phyloP scores from a whole-genome alignment of 139 green algal genomes.

The Micromonas pusilla region DNA sequence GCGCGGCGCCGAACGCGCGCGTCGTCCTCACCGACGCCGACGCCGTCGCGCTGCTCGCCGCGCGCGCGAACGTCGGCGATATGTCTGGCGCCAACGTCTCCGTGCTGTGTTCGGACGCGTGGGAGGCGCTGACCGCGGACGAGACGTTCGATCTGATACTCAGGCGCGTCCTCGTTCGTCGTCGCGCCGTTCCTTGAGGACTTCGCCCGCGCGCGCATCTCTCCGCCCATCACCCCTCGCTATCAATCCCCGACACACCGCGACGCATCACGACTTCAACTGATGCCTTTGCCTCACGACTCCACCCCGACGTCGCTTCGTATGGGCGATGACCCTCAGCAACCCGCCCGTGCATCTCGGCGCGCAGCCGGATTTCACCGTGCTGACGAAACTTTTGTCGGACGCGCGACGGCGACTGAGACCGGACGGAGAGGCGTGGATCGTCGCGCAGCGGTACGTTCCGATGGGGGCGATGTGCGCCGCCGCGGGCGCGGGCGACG shows the following conservation, averaged over 20 bases:
- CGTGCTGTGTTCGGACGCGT: slow-evolving; percentile 10
- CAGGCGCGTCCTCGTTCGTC: too few relatives aligned
- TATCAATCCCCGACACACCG: too few relatives aligned
- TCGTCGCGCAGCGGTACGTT: slow-evolving; percentile 22
- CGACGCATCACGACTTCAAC: too few relatives aligned
- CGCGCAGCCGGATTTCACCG: not conserved
- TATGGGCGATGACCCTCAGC: too few relatives aligned
- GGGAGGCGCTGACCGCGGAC: not conserved
- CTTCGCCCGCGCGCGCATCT: too few relatives aligned
- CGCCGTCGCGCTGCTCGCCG: slow-evolving; percentile 5
- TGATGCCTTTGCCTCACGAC: too few relatives aligned
- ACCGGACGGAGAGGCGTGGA: not conserved
- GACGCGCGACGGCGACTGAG: not conserved
- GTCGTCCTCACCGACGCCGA: slow-evolving; percentile 4
- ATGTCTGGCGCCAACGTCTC: not conserved
- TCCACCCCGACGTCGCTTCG: too few relatives aligned
- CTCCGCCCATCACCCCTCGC: too few relatives aligned
- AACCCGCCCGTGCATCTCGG: slow-evolving; percentile 23
- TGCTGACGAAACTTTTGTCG: not conserved
- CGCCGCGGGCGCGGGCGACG: not conserved
- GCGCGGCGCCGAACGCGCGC: not conserved
- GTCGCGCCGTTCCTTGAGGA: too few relatives aligned
- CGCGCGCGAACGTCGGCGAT: not conserved
- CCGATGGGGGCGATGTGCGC: not conserved
- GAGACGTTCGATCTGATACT: slow-evolving; percentile 10